Base-by-base conservation (phyloP, 202 grass and related monocot genomes). In the Eragrostis tef region DNA sequence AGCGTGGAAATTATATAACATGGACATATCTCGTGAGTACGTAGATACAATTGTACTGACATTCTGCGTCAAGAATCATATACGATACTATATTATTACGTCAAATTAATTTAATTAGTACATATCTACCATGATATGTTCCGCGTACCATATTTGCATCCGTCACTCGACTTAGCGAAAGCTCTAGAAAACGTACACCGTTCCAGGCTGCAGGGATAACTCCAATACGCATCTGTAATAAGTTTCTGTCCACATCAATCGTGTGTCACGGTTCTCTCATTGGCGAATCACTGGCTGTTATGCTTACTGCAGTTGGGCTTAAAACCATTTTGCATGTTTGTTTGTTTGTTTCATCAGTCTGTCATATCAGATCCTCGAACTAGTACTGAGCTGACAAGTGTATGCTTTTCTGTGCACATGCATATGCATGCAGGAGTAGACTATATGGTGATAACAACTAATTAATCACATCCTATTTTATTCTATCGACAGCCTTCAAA, bases 351-450 rank as follows among this genome's bases (percentile, higher is more conserved):
- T 69, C 57, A 6, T 27, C 26, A 39, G 21, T 54, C 57, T 27
- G 19, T 51, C 34, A 39, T 39, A 39, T 72, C 65, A 66, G 34
- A 34, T 34, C 34, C 22, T 66, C 9, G 7, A 59, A 4, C 52
- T 49, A 73, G 16, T 84, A 52, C 73, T 74, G 59, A n/a, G 20
- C 27, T 78, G 67, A 76, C 83, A 86, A 67, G 59, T 78, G 72
- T 62, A 27, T 59, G 16, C 36, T 81, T 61, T 22, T 47, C 69
- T 43, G 27, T 19, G 1, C 43, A 13, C 47, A 53, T 62, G 22
- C 27, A 78, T 39, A 39, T 48, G 69, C 15, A 72, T 85, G 64
- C 57, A 7, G 70, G 19, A 81, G 39, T 71, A 71, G 52, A 80
- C 49, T 69, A 71, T 20, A 7, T n/a, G 54, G 9, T 56, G 57